Conservation (phyloP, 148 eudicot genomes). For the Nepenthes mirabilis region DNA sequence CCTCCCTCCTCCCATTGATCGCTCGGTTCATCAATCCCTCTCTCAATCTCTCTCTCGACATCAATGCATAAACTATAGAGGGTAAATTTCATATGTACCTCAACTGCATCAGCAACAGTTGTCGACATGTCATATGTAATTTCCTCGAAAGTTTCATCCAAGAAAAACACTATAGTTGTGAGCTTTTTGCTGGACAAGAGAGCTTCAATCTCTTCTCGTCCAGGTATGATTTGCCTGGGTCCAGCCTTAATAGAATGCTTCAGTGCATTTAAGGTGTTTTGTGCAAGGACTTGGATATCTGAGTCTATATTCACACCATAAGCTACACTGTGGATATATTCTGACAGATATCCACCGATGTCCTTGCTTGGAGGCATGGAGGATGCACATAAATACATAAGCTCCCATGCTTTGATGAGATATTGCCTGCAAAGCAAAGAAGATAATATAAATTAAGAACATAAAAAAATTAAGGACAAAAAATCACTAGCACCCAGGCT, state of each 20-base stretch:
- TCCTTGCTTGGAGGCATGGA: slow-evolving; percentile 99
- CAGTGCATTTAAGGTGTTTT: slow-evolving; percentile 74
- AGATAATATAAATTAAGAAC: slow-evolving; percentile 7
- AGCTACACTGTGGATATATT: slow-evolving; percentile 84
- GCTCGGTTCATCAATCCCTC: too few relatives aligned
- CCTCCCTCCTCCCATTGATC: too few relatives aligned
- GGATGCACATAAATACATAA: slow-evolving; percentile 94
- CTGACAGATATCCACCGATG: slow-evolving; percentile 89
- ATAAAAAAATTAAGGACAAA: not conserved
- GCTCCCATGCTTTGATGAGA: slow-evolving; percentile 86
- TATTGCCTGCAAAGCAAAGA: slow-evolving; percentile 39
- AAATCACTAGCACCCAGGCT: not conserved
- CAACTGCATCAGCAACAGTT: slow-evolving; percentile 93
- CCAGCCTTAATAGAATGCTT: slow-evolving; percentile 92
- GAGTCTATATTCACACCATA: slow-evolving; percentile 48
- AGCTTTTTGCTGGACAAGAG: slow-evolving; percentile 74
- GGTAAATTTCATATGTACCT: slow-evolving; percentile 35
- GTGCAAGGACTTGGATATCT: slow-evolving; percentile 71
- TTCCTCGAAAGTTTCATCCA: slow-evolving; percentile 99
- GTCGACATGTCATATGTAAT: slow-evolving; percentile 94
- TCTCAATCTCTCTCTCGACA: too few relatives aligned
- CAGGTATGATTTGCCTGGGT: slow-evolving; percentile 84
- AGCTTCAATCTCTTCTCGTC: slow-evolving; percentile 94
- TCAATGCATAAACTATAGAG: not conserved
- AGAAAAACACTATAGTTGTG: slow-evolving; percentile 89